Percentiles rank a stretch among this genome's conserved stretches.
These are phyloP conservation scores for Tulasnella sp. DNA, from an alignment of 768 basidiomycete genomes.

Conservation along the genomic window DNA sequence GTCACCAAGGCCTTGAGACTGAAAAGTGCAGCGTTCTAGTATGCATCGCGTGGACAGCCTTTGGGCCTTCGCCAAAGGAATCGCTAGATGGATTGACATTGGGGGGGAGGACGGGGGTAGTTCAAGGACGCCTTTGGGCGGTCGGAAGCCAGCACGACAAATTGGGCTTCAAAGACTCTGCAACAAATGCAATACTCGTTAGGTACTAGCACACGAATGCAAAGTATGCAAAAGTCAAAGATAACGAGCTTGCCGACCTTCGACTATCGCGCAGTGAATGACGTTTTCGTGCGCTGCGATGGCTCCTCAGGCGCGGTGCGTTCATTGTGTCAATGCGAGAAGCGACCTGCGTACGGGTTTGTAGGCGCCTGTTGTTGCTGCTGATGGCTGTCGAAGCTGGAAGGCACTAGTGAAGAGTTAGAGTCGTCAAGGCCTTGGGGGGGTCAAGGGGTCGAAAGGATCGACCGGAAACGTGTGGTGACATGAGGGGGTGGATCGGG, in stretches of 20 bases:
- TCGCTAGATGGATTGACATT: neutral
- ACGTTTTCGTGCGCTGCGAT: constrained; percentile 3
- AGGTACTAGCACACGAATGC: neutral
- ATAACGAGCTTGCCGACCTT: constrained; percentile 3
- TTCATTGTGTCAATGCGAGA: constrained; percentile 3
- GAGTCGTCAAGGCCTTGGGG: neutral
- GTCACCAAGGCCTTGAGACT: neutral
- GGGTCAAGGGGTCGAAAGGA: neutral
- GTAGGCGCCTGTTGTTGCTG: neutral
- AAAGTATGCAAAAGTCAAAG: neutral
- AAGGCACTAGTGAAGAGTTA: neutral
- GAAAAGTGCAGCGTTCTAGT: constrained; percentile 2
- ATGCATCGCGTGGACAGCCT: neutral
- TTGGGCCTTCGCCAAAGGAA: neutral
- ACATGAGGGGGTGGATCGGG: neutral
- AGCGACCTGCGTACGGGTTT: neutral
- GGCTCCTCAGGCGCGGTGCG: constrained; percentile 8
- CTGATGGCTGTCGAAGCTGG: neutral
- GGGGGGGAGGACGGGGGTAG: too few species aligned
- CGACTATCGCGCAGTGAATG: neutral
- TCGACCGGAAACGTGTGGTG: neutral
- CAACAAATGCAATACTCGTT: neutral
- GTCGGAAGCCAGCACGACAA: neutral
- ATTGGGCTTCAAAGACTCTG: neutral
- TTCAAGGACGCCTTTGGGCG: too few species aligned